These are phyloP conservation scores for Aspergillus hancockii DNA, from an alignment of 495 filamentous ascomycete species.

Conservation along the genomic window DNA sequence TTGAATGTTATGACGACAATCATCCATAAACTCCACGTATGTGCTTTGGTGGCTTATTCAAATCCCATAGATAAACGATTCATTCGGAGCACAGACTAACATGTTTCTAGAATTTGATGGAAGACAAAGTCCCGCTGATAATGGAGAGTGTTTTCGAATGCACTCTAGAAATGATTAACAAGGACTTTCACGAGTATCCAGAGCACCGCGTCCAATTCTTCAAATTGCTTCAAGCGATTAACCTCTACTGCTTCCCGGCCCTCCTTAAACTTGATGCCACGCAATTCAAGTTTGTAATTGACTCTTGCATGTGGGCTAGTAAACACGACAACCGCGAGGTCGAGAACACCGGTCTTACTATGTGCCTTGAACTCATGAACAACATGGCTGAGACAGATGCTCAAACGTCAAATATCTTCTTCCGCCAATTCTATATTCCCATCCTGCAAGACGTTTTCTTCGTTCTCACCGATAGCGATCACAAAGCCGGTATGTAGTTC, in stretches of 20 bases:
- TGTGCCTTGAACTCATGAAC: slow-evolving; percentile 97
- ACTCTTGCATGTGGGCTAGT: slow-evolving; percentile 99
- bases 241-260: slow-evolving; percentile 92
- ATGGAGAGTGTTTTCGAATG: slow-evolving; percentile 99
- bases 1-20: slow-evolving; percentile 97
- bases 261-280: slow-evolving; percentile 89
- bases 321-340: slow-evolving; percentile 99
- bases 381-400: slow-evolving; percentile 93
- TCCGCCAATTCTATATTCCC: slow-evolving; percentile 91
- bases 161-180: slow-evolving; percentile 99
- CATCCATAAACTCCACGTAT: slow-evolving; percentile 91
- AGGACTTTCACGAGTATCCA: slow-evolving; percentile 98
- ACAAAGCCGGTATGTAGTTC: slow-evolving; percentile 75
- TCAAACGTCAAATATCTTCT: slow-evolving; percentile 87
- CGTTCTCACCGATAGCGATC: slow-evolving; percentile 93
- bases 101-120: slow-evolving; percentile 73
- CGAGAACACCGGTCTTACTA: slow-evolving; percentile 94
- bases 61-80: background rate
- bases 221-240: slow-evolving; percentile 92
- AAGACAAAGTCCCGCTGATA: slow-evolving; percentile 93
- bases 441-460: slow-evolving; percentile 99
- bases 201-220: slow-evolving; percentile 99
- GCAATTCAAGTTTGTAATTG: slow-evolving; percentile 99
- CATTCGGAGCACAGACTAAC: slow-evolving; percentile 29
- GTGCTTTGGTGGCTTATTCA: slow-evolving; percentile 33